Evolutionary conservation across 129 eudicot species (phyloP).

Genomic region (Cynara cardunculus): DNA sequence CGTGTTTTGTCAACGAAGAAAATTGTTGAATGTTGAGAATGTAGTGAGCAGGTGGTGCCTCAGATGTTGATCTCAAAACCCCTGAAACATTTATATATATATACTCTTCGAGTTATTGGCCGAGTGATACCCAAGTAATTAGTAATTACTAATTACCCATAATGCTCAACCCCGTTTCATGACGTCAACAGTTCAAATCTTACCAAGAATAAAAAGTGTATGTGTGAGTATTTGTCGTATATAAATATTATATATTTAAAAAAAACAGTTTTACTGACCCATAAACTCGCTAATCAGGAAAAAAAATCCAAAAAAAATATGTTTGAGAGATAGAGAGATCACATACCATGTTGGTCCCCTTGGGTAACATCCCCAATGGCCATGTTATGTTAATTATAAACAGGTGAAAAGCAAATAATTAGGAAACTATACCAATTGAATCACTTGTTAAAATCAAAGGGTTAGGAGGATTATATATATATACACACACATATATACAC

Average conservation of each 20-base stretch:
- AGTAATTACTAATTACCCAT: no score
- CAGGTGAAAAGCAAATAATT: background rate
- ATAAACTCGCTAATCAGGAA: background rate
- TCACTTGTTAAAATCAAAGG: background rate
- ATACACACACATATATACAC: no score
- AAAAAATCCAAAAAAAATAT: no score
- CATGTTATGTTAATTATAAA: conserved; percentile 1
- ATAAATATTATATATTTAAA: no score
- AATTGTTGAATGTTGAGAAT: conserved; percentile 40
- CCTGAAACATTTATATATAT: conserved; percentile 27
- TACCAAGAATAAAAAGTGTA: background rate
- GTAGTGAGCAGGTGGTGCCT: conserved; percentile 57
- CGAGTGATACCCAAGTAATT: no score
- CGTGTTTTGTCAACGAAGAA: conserved; percentile 36
- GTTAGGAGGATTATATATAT: conserved; percentile 1
- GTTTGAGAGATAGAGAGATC: conserved; percentile 1
- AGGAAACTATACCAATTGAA: background rate
- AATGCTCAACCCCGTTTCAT: background rate
- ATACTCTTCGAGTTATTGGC: no score
- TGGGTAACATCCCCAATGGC: conserved; percentile 16
- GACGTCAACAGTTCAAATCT: background rate
- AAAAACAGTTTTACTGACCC: background rate
- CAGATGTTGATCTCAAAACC: conserved; percentile 38
- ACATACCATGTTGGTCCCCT: conserved; percentile 23
- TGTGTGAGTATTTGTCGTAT: background rate